phyloP scores from a whole-genome alignment of 2,329 filamentous ascomycete genomes.

The Xylaria sp. region DNA sequence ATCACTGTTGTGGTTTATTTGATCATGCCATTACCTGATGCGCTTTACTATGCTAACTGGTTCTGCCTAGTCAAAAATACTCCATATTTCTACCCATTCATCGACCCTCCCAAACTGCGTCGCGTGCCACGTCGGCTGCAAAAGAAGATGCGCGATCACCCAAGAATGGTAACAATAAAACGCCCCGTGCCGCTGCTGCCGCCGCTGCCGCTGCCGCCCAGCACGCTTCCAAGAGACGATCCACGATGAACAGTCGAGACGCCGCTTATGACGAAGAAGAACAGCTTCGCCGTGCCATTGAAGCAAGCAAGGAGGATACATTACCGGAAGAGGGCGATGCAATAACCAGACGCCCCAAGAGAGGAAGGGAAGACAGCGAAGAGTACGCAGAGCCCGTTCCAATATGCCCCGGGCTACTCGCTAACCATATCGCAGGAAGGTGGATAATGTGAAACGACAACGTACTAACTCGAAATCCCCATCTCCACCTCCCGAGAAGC shows the following conservation, averaged over 20 bases:
- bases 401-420: conserved; percentile 26
- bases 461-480: conserved; percentile 79
- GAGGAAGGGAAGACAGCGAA: conserved; percentile 89
- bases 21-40: not conserved
- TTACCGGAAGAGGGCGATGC: conserved; percentile 58
- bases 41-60: conserved; percentile 45
- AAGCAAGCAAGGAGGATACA: conserved; percentile 89
- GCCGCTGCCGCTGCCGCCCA: conserved; percentile 52
- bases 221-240: conserved; percentile 76
- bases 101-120: conserved; percentile 60
- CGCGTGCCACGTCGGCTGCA: conserved; percentile 67
- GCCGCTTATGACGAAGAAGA: conserved; percentile 96
- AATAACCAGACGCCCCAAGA: conserved; percentile 72
- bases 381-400: conserved; percentile 68
- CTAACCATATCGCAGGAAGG: conserved; percentile 61
- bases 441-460: conserved; percentile 76
- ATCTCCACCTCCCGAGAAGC: conserved; percentile 60
- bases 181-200: conserved; percentile 56
- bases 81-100: conserved; percentile 69
- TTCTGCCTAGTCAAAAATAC: conserved; percentile 63
- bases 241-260: conserved; percentile 96
- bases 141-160: conserved; percentile 65
- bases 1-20: not conserved
- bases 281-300: conserved; percentile 84
- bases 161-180: conserved; percentile 61